These are phyloP conservation scores for Malassezia slooffiae DNA, from an alignment of 1,284 basidiomycete genomes.

Conservation along the genomic window DNA sequence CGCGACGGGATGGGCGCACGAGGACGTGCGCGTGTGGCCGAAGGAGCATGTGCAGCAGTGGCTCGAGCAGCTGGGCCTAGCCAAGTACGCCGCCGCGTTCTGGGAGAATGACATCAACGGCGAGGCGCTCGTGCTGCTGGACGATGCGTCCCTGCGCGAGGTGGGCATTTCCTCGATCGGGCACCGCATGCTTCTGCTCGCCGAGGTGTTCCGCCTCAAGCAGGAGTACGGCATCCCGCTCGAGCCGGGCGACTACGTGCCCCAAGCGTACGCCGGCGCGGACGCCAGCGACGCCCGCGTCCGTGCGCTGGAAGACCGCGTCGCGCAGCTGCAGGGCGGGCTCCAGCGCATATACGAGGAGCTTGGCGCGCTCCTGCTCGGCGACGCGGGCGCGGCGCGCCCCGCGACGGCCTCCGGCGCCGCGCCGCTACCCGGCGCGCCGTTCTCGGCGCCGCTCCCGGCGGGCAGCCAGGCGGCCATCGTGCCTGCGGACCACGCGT, in stretches of 20 bases:
- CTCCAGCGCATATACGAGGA: constrained; percentile 34
- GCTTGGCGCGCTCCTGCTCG: constrained; percentile 19
- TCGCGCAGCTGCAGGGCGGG: constrained; percentile 28
- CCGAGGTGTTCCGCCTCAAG: constrained; percentile 37
- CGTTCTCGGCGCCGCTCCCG: too few relatives aligned
- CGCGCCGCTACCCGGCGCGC: too few relatives aligned
- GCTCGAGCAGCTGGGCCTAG: constrained; percentile 24
- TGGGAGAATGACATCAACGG: constrained; percentile 39
- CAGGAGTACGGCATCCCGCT: constrained; percentile 31
- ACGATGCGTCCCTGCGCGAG: constrained; percentile 38
- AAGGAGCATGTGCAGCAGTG: constrained; percentile 29
- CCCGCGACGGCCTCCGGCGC: too few relatives aligned
- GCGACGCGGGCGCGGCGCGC: too few relatives aligned
- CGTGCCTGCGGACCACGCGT: too few relatives aligned
- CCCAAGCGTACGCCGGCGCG: constrained; percentile 9
- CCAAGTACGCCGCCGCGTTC: constrained; percentile 24
- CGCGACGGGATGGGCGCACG: background rate
- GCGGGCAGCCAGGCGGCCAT: too few relatives aligned
- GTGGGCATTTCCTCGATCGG: constrained; percentile 39
- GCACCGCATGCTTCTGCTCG: constrained; percentile 35
- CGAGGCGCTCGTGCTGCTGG: constrained; percentile 39
- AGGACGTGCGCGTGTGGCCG: constrained; percentile 34
- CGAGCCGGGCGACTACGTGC: constrained; percentile 40
- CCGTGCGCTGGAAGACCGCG: constrained; percentile 33
- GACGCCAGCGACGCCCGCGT: constrained; percentile 35